Base-by-base conservation (phyloP, 1,284 basidiomycete species). In the Microbotryum scabiosae region DNA sequence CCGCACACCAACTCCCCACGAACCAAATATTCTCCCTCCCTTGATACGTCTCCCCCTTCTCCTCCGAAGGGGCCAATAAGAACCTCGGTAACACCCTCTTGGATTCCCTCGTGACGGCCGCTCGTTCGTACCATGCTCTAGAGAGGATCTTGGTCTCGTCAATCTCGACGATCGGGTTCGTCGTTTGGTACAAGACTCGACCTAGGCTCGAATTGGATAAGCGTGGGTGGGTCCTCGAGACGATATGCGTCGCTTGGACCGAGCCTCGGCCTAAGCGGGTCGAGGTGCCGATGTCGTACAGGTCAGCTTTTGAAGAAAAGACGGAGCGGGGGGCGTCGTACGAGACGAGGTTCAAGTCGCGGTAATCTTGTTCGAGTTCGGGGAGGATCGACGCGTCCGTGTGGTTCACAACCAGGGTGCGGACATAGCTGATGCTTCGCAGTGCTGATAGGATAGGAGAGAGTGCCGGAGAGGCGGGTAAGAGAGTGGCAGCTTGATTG, bases 391-490 rank as follows among this genome's bases (percentile, higher is more conserved):
- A 74, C 3, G 72, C 67, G 70, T 87, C 85, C 23, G 82, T 82
- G 71, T 88, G 86, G 64, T 85, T 87, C 59, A 86, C 77, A 54
- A 87, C 85, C 46, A 85, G 78, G 8, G 80, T 81, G 36, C 72
- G 71, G 43, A 70, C 64, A 62, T 74, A 77, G 6, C 53, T 45
- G 28, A 78, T 75, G 9, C 71, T 45, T 1, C 49, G 61, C 43
- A 78, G 61, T 0, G 70, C 75, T 2, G 54, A n/a, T 47, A 65
- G 59, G 66, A 75, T 72, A 26, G 56, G 51, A n/a, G 49, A 47
- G 0, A 74, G 67, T 16, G 69, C 62, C 25, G 23, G 62, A 68
- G 12, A 54, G 70, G 47, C 26, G 70, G 76, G 72, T 51, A 85
- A 73, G 8, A 85, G 73, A 6, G 77, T 76, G 9, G 78, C 73